Evolutionary conservation across 495 filamentous ascomycete genomes (phyloP).

Genomic region (Penicillium diatomitis): DNA sequence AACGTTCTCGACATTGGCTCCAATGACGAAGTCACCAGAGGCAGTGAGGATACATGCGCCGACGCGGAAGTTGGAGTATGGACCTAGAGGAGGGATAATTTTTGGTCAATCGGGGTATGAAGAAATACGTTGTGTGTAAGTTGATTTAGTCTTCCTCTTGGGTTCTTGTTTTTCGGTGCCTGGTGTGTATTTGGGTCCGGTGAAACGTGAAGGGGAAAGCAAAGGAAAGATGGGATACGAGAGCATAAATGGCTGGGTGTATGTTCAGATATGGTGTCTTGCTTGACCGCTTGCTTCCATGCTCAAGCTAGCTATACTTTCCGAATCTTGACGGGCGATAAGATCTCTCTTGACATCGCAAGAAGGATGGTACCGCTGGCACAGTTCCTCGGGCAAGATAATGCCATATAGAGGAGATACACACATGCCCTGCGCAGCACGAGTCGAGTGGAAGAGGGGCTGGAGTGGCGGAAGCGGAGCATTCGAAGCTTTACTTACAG

Average conservation of each 20-base stretch:
- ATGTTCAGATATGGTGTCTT: neutral
- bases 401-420: no score
- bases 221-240: neutral
- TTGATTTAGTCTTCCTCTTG: no score
- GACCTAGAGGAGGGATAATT: slow-evolving; percentile 40
- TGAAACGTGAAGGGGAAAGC: neutral
- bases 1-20: slow-evolving; percentile 93
- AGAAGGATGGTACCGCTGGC: neutral
- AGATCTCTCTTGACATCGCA: neutral
- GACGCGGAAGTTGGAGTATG: slow-evolving; percentile 89
- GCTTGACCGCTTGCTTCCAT: no score
- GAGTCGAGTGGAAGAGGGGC: no score
- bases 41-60: slow-evolving; percentile 68
- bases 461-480: no score
- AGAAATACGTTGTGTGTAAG: no score
- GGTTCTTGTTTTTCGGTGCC: no score
- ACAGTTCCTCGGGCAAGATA: no score
- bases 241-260: neutral
- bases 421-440: no score
- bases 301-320: neutral
- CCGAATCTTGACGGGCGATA: neutral
- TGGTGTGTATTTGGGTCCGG: neutral
- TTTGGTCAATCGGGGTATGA: neutral
- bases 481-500: slow-evolving; percentile 37
- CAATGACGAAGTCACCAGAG: slow-evolving; percentile 52